A percentile compares a stretch with the other conserved stretches of the same genome.
Conservation (phyloP, 805 yeast genomes). For the Komagataella pastoris region DNA sequence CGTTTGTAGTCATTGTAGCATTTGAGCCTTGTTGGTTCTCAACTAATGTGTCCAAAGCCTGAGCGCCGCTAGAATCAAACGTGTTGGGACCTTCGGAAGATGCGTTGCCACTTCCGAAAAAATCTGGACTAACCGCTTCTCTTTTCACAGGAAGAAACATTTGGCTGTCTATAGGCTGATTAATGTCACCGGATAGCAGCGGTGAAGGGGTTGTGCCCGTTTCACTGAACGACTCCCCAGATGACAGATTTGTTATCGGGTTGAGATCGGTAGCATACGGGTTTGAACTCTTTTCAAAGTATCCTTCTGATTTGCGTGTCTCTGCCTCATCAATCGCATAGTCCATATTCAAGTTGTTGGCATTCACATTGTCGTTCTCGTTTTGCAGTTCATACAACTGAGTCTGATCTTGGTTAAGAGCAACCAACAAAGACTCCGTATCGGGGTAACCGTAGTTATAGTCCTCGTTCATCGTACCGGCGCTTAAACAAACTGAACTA, state of each 20-base stretch:
- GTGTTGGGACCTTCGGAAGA: not conserved
- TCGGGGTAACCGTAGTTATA: not conserved
- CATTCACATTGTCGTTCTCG: not conserved
- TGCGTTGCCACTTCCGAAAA: not conserved
- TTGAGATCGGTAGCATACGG: not conserved
- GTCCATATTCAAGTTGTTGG: not conserved
- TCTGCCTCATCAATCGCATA: not conserved
- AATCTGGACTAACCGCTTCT: not conserved
- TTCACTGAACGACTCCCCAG: not conserved
- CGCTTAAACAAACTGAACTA: not conserved
- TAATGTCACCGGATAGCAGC: not conserved
- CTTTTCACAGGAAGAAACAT: not conserved
- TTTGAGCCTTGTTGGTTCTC: not conserved
- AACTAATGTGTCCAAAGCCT: not conserved
- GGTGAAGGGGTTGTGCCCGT: not conserved
- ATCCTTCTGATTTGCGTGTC: not conserved
- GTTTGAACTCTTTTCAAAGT: not conserved
- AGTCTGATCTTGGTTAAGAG: not conserved
- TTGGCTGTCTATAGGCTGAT: not conserved
- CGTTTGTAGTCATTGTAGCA: not conserved
- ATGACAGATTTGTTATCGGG: not conserved
- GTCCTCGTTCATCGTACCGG: not conserved
- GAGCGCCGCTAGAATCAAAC: not conserved
- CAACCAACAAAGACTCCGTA: not conserved
- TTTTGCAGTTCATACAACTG: not conserved